phyloP scores from a whole-genome alignment of 2,329 filamentous ascomycete species.

The Aspergillus quadrilineatus region DNA sequence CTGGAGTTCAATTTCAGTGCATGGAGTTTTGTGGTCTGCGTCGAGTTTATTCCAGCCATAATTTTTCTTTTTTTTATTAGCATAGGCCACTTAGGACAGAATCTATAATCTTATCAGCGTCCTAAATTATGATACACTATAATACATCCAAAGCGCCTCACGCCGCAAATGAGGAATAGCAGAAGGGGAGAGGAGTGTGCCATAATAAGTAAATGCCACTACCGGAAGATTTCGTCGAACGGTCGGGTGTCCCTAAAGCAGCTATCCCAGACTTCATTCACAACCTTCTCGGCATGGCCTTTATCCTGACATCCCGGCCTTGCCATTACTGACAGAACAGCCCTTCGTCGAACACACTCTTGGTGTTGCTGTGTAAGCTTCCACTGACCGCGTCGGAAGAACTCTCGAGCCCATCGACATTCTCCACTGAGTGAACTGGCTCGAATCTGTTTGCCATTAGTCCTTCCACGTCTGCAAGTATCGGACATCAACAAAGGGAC shows the following conservation, averaged over 20 bases:
- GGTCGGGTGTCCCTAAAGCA: conserved; percentile 92
- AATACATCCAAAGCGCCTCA: conserved; percentile 14
- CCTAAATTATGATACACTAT: conserved; percentile 14
- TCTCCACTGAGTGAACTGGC: conserved; percentile 91
- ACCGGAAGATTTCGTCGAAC: conserved; percentile 93
- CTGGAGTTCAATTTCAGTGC: conserved; percentile 16
- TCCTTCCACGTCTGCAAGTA: neutral
- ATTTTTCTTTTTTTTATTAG: neutral
- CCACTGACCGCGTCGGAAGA: conserved; percentile 82
- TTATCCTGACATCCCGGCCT: conserved; percentile 81
- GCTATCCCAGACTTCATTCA: conserved; percentile 98
- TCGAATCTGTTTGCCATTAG: conserved; percentile 64
- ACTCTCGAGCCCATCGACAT: conserved; percentile 84
- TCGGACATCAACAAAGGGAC: neutral
- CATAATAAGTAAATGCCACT: conserved; percentile 5
- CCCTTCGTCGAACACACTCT: conserved; percentile 80
- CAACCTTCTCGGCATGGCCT: conserved; percentile 78
- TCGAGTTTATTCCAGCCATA: conserved; percentile 1
- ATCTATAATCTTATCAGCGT: conserved; percentile 4
- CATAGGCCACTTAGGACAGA: neutral
- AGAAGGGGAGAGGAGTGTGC: neutral
- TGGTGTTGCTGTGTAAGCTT: conserved; percentile 90
- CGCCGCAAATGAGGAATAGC: neutral
- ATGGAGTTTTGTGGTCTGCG: conserved; percentile 6
- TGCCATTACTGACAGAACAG: conserved; percentile 74